A percentile compares a stretch with the other conserved stretches of the same genome.
phyloP scores from a whole-genome alignment of 371 early-diverging fungal species.

The Mortierella sp. region DNA sequence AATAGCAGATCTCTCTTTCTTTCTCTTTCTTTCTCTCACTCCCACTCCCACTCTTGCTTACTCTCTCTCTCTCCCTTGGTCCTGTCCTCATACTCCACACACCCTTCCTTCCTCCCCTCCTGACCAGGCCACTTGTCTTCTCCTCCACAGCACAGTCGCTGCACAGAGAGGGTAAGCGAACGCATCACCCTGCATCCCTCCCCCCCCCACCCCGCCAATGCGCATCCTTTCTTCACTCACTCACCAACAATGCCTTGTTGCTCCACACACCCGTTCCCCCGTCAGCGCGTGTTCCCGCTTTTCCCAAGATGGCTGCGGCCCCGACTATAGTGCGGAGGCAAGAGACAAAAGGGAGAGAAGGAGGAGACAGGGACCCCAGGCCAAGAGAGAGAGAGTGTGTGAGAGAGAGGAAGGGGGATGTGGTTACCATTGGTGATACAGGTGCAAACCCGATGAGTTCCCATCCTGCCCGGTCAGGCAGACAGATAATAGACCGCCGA shows the following conservation, averaged over 20 bases:
- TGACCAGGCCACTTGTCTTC: background rate
- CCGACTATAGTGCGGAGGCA: constrained; percentile 1
- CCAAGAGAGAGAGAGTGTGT: background rate
- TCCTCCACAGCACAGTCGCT: background rate
- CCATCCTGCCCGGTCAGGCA: background rate
- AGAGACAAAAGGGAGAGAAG: background rate
- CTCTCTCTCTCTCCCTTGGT: background rate
- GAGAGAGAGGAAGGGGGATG: background rate
- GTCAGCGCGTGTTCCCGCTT: background rate
- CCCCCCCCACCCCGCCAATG: background rate
- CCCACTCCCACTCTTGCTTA: background rate
- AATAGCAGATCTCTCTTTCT: background rate
- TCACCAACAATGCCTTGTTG: background rate
- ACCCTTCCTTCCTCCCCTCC: background rate
- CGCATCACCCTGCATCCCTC: constrained; percentile 2
- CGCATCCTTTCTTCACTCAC: constrained; percentile 9
- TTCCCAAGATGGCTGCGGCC: background rate
- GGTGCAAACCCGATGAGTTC: background rate
- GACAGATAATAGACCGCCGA: background rate
- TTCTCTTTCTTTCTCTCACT: constrained; percentile 1
- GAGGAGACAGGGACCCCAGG: background rate
- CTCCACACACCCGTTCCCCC: background rate
- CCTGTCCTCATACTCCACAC: background rate
- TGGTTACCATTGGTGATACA: background rate
- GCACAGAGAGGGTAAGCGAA: background rate